Conservation (phyloP, 108 stramenopile species). For the Skeletonema costatum region DNA sequence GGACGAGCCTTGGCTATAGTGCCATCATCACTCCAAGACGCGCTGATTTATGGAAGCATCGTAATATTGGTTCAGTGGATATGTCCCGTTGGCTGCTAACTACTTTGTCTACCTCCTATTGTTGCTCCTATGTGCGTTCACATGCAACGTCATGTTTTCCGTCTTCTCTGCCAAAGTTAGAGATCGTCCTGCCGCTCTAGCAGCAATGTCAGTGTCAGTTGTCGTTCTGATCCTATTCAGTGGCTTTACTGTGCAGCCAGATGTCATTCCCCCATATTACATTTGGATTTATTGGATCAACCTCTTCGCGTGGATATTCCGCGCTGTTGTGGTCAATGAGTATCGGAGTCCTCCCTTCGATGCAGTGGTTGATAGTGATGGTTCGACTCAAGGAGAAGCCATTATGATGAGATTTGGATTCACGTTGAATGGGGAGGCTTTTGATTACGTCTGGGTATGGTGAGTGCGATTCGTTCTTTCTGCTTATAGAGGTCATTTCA, state of each 20-base stretch:
- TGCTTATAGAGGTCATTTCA: background rate
- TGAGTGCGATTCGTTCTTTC: background rate
- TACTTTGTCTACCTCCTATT: slow-evolving; percentile 67
- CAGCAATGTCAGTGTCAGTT: slow-evolving; percentile 54
- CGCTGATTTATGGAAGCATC: slow-evolving; percentile 52
- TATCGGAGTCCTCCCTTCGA: slow-evolving; percentile 61
- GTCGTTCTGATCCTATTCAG: slow-evolving; percentile 60
- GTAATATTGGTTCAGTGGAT: slow-evolving; percentile 65
- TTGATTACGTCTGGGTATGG: slow-evolving; percentile 54
- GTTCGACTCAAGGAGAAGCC: slow-evolving; percentile 52
- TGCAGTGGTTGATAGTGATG: slow-evolving; percentile 16
- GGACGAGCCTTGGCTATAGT: slow-evolving; percentile 52
- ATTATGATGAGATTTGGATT: slow-evolving; percentile 55
- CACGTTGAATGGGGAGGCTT: slow-evolving; percentile 32
- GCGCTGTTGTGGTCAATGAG: slow-evolving; percentile 62
- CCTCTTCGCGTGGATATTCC: slow-evolving; percentile 60
- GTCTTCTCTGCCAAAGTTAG: slow-evolving; percentile 59
- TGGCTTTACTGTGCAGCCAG: slow-evolving; percentile 68
- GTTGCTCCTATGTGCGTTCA: slow-evolving; percentile 42
- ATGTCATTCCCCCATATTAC: slow-evolving; percentile 50
- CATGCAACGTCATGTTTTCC: slow-evolving; percentile 54
- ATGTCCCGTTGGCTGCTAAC: slow-evolving; percentile 49
- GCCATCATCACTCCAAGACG: slow-evolving; percentile 57
- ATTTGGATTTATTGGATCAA: slow-evolving; percentile 78
- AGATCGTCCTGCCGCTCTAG: slow-evolving; percentile 55